Base-by-base conservation (phyloP, 768 basidiomycete species). In the Chalciporus chontae region DNA sequence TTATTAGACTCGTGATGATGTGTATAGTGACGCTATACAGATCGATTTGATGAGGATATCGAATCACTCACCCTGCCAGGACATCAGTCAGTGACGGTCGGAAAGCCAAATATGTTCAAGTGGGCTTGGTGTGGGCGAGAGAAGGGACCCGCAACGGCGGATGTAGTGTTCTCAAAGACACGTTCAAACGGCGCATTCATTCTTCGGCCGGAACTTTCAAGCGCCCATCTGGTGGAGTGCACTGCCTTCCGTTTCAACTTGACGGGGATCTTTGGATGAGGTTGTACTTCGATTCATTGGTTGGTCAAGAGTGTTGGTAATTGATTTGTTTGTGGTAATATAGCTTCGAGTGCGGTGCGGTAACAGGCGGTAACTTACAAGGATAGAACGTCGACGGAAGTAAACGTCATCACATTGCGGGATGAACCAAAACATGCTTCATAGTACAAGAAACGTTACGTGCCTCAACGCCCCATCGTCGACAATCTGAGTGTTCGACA, bases 1-100 rank as follows among this genome's bases (percentile, higher is more conserved):
- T 40, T 29, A 17, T 40, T 29, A 40, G 37, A 34, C n/a, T 21
- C 21, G 21, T 26, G 23, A 7, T 13, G 18, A 19, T 29, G 37
- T 17, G 23, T 37, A 10, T 18, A 14, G 26, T 3, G 13, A n/a
- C n/a, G n/a, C n/a, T 8, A 23, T 15, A 29, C 19, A 18, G 19
- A 27, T 17, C 13, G 31, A 44, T 47, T 42, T 41, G 53, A 4
- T 19, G n/a, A 9, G n/a, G 34, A 15, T 14, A 17, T 23, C 5
- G 34, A n/a, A 26, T 36, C 7, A 42, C 60, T 54, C 31, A 63
- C 63, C 56, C 39, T 63, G 61, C 64, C 64, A 63, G 45, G 64
- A 61, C 64, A 64, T 65, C 45, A 40, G 45, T 23, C 7, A 24
- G 24, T 24, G 3, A 7, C 24, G 24, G 23, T 21, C 26, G 14